Percentiles rank a stretch among this genome's conserved stretches.
These are phyloP conservation scores for Nigrospora sphaerica DNA, from an alignment of 2,329 filamentous ascomycete species.

Conservation along the genomic window DNA sequence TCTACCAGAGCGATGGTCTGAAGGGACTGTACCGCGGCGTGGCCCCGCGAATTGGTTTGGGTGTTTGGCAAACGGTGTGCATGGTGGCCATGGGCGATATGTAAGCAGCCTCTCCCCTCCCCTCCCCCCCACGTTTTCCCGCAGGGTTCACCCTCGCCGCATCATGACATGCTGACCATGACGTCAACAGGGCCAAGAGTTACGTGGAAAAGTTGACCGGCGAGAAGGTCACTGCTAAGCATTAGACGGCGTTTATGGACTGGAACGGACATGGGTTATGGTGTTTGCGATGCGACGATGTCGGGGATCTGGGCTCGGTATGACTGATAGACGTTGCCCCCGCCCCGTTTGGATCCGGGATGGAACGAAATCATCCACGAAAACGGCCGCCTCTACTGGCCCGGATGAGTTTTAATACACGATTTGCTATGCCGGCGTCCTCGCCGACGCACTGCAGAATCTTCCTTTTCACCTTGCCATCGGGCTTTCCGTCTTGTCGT, in stretches of 20 bases:
- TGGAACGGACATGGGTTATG: neutral
- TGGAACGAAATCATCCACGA: too few relatives aligned
- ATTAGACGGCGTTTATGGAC: conserved; percentile 40
- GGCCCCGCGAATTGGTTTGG: conserved; percentile 84
- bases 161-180: conserved; percentile 12
- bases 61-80: conserved; percentile 98
- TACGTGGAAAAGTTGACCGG: conserved; percentile 62
- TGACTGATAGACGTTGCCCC: neutral
- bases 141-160: neutral
- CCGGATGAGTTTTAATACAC: too few relatives aligned
- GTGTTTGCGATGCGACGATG: neutral
- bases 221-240: conserved; percentile 58
- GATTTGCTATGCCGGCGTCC: too few relatives aligned
- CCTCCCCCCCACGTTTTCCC: neutral
- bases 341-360: neutral
- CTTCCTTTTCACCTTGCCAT: too few relatives aligned
- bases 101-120: conserved; percentile 48
- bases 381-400: too few relatives aligned
- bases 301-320: neutral
- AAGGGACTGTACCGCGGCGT: conserved; percentile 95
- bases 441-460: too few relatives aligned
- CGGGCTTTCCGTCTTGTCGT: too few relatives aligned
- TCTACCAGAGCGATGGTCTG: conserved; percentile 82
- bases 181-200: conserved; percentile 49
- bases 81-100: conserved; percentile 99